Percentiles rank a stretch among this genome's conserved stretches.
phyloP scores from a whole-genome alignment of 305 asterid genomes.

The Solanum hybrid region DNA sequence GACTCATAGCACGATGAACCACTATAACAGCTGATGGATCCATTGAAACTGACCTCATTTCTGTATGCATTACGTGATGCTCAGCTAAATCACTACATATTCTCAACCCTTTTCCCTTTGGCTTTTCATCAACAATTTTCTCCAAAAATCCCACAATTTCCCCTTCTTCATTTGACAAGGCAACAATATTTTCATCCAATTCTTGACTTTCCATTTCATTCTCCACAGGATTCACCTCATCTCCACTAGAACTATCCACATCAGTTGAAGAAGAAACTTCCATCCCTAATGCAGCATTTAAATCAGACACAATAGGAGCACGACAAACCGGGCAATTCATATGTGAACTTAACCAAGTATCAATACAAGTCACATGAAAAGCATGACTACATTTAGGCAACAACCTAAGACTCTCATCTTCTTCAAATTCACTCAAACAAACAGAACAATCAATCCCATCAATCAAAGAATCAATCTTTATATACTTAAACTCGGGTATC shows the following conservation, averaged over 20 bases:
- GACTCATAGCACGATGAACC: background rate
- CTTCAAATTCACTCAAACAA: conserved; percentile 61
- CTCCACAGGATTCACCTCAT: background rate
- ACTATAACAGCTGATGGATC: conserved; percentile 28
- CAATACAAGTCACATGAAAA: conserved; percentile 58
- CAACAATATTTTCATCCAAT: conserved; percentile 3
- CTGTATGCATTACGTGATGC: conserved; percentile 17
- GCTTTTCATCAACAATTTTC: conserved; percentile 1
- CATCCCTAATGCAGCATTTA: background rate
- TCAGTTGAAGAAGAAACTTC: background rate
- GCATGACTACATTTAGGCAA: conserved; percentile 76
- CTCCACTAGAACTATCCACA: background rate
- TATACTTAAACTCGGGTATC: conserved; percentile 33
- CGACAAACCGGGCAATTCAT: conserved; percentile 70
- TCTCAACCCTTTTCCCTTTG: conserved; percentile 32
- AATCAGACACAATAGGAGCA: conserved; percentile 29
- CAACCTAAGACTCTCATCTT: conserved; percentile 47
- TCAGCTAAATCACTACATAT: conserved; percentile 36
- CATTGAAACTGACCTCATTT: conserved; percentile 55
- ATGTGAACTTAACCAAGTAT: conserved; percentile 66
- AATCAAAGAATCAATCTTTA: conserved; percentile 24
- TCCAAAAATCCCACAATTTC: background rate
- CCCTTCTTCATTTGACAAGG: background rate
- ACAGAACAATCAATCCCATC: conserved; percentile 60
- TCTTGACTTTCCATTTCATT: background rate